Base-by-base conservation (phyloP, 2,329 filamentous ascomycete genomes). In the Rhynchosporium secalis region DNA sequence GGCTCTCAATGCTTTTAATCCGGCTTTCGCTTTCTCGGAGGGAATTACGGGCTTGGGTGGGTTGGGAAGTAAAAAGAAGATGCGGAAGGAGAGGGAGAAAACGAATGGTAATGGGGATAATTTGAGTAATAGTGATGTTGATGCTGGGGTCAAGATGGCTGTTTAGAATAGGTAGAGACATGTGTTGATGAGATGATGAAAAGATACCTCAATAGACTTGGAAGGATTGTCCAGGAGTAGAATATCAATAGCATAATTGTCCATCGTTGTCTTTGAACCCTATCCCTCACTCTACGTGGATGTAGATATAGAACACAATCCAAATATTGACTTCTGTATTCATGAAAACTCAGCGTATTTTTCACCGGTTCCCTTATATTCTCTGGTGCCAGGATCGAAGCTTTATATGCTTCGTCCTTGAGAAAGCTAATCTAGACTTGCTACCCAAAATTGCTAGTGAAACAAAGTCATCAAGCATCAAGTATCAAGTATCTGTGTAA, bases 1-100 rank as follows among this genome's bases (percentile, higher is more conserved):
- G 4, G 71, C 66, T 3, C 73, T 84, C 48, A 81, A 79, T 55
- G 48, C 79, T 29, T 80, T 78, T 69, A 78, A 81, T 61, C 79
- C 79, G 0, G 67, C 65, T 2, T 66, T 67, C 46, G 51, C 60
- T 9, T 65, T 65, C 36, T 54, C 58, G 31, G 62, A 65, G 62
- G 62, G 43, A 15, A 49, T 65, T 51, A 46, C 36, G 4, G 62
- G 62, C 1, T 15, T 62, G 51, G 62, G 62, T 31, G 62, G 62
- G 10, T n/a, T 65, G 13, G 62, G 62, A 38, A 52, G 31, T 29
- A 65, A 65, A 51, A 65, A 54, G 56, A 65, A 65, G 56, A 43
- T 38, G 29, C 51, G 36, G 40, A 45, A 58, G 36, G 31, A 56
- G 38, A 61, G 56, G 47, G 54, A 64, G 55, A 58, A 43, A 40